These are phyloP conservation scores for Gaultheria prostrata DNA, from an alignment of 148 eudicot genomes.

Conservation along the genomic window DNA sequence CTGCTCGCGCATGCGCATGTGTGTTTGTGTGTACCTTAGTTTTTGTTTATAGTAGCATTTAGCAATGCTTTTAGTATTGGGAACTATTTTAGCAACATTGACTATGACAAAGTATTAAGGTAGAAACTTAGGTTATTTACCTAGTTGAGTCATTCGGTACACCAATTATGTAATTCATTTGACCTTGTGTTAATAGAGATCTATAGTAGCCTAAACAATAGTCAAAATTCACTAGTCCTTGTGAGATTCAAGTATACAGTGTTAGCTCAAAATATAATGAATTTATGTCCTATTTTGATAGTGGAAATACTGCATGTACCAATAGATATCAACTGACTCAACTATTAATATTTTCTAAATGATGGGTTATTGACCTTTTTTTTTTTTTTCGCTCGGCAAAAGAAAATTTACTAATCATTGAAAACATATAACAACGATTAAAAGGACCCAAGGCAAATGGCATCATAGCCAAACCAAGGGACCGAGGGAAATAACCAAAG, in stretches of 20 bases:
- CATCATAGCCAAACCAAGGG: too few relatives aligned
- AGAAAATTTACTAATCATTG: too few relatives aligned
- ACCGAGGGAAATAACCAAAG: too few relatives aligned
- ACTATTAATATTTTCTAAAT: neutral
- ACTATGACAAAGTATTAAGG: neutral
- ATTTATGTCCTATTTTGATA: too few relatives aligned
- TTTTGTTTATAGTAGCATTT: too few relatives aligned
- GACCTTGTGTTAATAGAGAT: neutral
- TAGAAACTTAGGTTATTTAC: conserved; percentile 7
- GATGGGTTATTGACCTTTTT: conserved; percentile 21
- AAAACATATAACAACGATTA: too few relatives aligned
- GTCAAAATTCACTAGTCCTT: neutral
- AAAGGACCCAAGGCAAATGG: too few relatives aligned
- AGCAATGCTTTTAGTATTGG: too few relatives aligned
- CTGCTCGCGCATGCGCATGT: neutral
- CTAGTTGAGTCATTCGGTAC: neutral
- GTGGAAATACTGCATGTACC: too few relatives aligned
- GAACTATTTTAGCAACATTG: neutral
- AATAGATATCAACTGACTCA: neutral
- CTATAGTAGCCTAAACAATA: neutral
- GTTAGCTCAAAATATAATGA: too few relatives aligned
- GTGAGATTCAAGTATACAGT: neutral
- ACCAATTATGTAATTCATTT: neutral
- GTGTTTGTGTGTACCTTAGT: neutral
- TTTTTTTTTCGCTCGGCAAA: too few relatives aligned